These are phyloP conservation scores for Adansonia digitata DNA, from an alignment of 345 rosid genomes.

Conservation along the genomic window DNA sequence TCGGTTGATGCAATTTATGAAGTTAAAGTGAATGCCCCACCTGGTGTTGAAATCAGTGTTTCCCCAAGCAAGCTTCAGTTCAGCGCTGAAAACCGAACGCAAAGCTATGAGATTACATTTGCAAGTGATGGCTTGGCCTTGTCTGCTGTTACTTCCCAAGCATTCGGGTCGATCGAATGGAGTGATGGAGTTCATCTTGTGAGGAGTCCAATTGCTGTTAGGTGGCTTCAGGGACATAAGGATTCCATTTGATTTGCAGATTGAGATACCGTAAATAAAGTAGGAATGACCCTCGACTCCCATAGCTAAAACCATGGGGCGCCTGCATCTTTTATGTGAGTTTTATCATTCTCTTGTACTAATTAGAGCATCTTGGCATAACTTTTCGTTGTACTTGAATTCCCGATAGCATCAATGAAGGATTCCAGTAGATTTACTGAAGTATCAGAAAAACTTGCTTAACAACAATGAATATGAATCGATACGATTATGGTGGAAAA, in stretches of 20 bases:
- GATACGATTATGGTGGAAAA: not conserved
- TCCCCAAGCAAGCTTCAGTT: conserved; percentile 70
- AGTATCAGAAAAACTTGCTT: too few relatives aligned
- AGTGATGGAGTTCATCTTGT: conserved; percentile 34
- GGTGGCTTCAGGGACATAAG: not conserved
- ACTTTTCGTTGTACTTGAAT: not conserved
- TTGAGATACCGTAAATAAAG: not conserved
- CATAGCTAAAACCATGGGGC: not conserved
- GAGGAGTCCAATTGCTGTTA: conserved; percentile 9
- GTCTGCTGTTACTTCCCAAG: conserved; percentile 24
- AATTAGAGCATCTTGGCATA: not conserved
- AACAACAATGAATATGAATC: not conserved
- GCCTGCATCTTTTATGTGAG: not conserved
- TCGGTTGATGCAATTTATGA: conserved; percentile 51
- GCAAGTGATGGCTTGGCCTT: conserved; percentile 36
- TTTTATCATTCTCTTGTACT: not conserved
- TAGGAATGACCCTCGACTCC: not conserved
- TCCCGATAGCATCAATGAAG: not conserved
- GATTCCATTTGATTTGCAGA: conserved; percentile 7
- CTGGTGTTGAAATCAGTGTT: conserved; percentile 52
- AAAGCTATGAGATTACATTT: conserved; percentile 64
- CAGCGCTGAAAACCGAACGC: conserved; percentile 33
- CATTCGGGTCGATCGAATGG: conserved; percentile 79
- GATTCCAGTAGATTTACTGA: too few relatives aligned
- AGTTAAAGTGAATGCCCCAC: conserved; percentile 51